These are phyloP conservation scores for Cutaneotrichosporon daszewskae DNA, from an alignment of 1,284 basidiomycete genomes.

Conservation along the genomic window DNA sequence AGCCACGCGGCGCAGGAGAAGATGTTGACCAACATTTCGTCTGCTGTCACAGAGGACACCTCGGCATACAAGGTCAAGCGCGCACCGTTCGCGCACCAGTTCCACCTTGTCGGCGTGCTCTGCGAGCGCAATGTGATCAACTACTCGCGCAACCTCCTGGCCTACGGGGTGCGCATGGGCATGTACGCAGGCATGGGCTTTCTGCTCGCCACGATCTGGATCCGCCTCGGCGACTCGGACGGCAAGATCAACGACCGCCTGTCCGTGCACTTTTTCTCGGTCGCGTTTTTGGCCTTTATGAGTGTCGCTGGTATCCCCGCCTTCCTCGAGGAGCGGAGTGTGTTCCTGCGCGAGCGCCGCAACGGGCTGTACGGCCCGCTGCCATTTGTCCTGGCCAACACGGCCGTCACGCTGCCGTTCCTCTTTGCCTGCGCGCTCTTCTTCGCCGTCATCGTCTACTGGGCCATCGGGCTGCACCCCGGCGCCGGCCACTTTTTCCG, in stretches of 20 bases:
- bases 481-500: slow-evolving; percentile 51
- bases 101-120: slow-evolving; percentile 8
- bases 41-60: too few species aligned
- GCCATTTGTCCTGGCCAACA: slow-evolving; percentile 37
- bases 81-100: background rate
- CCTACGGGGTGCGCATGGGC: slow-evolving; percentile 57
- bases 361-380: slow-evolving; percentile 28
- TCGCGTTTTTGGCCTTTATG: slow-evolving; percentile 59
- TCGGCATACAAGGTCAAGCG: background rate
- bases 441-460: slow-evolving; percentile 31
- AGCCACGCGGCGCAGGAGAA: background rate
- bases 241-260: slow-evolving; percentile 43
- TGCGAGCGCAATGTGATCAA: slow-evolving; percentile 19
- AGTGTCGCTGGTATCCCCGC: slow-evolving; percentile 39
- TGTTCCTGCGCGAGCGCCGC: slow-evolving; percentile 43
- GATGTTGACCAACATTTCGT: too few species aligned
- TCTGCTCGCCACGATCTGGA: slow-evolving; percentile 59
- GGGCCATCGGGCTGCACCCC: slow-evolving; percentile 18
- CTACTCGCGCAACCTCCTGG: slow-evolving; percentile 50
- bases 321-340: slow-evolving; percentile 48
- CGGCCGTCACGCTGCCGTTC: slow-evolving; percentile 43
- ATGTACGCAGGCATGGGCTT: slow-evolving; percentile 60
- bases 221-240: slow-evolving; percentile 49
- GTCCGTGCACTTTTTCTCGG: slow-evolving; percentile 52
- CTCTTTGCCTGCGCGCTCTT: slow-evolving; percentile 37